Conservation (phyloP, 1,284 basidiomycete species). For the Malassezia nana region DNA sequence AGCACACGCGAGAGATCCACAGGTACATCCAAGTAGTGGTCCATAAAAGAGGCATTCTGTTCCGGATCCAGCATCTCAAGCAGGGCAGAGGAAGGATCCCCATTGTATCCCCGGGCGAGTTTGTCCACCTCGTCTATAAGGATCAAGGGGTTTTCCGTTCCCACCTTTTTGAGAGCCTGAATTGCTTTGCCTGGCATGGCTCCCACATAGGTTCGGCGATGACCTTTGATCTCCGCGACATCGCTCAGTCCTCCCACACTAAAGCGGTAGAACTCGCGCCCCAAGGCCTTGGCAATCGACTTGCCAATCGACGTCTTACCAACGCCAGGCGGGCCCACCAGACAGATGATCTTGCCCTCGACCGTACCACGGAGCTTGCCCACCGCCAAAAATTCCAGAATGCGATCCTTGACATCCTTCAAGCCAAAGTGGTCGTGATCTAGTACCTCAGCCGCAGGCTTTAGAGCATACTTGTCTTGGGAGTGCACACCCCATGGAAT, state of each 20-base stretch:
- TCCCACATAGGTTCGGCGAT: slow-evolving; percentile 89
- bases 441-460: slow-evolving; percentile 71
- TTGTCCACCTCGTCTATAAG: slow-evolving; percentile 98
- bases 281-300: slow-evolving; percentile 77
- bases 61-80: slow-evolving; percentile 97
- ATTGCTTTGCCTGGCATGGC: slow-evolving; percentile 89
- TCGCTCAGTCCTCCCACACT: slow-evolving; percentile 93
- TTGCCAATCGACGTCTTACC: slow-evolving; percentile 81
- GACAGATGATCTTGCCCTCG: slow-evolving; percentile 95
- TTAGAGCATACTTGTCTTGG: slow-evolving; percentile 81
- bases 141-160: slow-evolving; percentile 83
- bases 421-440: slow-evolving; percentile 96
- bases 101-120: slow-evolving; percentile 85
- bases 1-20: slow-evolving; percentile 90
- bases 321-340: slow-evolving; percentile 92
- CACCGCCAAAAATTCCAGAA: slow-evolving; percentile 94
- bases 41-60: slow-evolving; percentile 89
- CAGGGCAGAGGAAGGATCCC: slow-evolving; percentile 85
- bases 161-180: slow-evolving; percentile 89
- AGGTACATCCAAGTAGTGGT: slow-evolving; percentile 96
- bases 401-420: slow-evolving; percentile 86
- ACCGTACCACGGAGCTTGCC: slow-evolving; percentile 92
- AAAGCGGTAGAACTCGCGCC: slow-evolving; percentile 85
- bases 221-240: slow-evolving; percentile 98
- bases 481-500: slow-evolving; percentile 96